Evolutionary conservation across 2,329 filamentous ascomycete species (phyloP), one percentile per base, ranked within the genome.

Genomic region (Daldinia eschscholtzii): DNA sequence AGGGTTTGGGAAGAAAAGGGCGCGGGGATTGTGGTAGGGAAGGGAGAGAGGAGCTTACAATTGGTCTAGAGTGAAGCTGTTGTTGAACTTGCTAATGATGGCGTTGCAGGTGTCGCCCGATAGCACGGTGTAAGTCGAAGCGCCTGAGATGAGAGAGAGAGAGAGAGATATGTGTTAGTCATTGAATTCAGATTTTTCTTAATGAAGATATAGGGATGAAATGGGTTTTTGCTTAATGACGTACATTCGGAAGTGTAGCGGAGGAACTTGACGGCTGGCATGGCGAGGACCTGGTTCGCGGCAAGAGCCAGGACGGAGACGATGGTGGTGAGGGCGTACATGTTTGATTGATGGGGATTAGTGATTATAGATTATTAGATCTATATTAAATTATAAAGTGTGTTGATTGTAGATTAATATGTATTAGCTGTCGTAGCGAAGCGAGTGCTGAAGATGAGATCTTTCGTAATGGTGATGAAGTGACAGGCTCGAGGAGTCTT

Each of bases 61-160:
- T 1, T 74, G 46, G n/a, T 35, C 42, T 1, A 75, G 67, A 1
- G 61, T 70, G 28, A 71, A 75, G 12, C 61, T 55, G 81, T 83
- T 86, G 64, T 58, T 56, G 57, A 70, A 71, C 46, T 64, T 61
- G 55, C 67, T 53, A 12, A 69, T 55, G 61, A 76, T 76, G 41
- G 6, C 57, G 48, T 61, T 61, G 57, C 75, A 76, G 30, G 37
- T 68, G 39, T 76, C 75, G 4, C 71, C 72, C 1, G 33, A 33
- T 10, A 50, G 30, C 7, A 76, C 67, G n/a, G 70, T 64, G 65
- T 76, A 76, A 0, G 67, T 72, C 6, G 58, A 26, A 35, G 37
- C 59, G 65, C 74, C 74, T 74, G 10, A 4, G 18, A 35, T 9
- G 44, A 12, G n/a, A 30, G 2, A 23, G 33, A 10, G 33, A 10